Percentiles rank a stretch among this genome's conserved stretches.
Evolutionary conservation across 257 asterid genomes (phyloP).

Genomic region (Apocynum venetum): DNA sequence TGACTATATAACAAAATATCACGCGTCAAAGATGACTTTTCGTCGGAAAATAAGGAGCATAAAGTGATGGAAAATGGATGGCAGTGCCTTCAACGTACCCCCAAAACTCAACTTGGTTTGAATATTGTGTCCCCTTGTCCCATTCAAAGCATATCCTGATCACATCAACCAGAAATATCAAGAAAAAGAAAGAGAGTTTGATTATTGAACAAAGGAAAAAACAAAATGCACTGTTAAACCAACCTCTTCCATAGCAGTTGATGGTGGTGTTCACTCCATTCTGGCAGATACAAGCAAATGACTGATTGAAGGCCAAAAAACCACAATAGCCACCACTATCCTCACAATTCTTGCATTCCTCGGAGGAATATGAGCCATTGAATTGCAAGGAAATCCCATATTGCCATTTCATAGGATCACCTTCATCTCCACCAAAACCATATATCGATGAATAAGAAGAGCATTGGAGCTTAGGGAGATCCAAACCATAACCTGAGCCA

Average conservation of each 20-base stretch:
- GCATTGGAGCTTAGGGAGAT: slow-evolving; percentile 71
- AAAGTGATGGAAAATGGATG: slow-evolving; percentile 13
- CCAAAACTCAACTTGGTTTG: slow-evolving; percentile 44
- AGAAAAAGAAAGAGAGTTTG: background rate
- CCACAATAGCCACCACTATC: slow-evolving; percentile 75
- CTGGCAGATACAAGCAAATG: slow-evolving; percentile 55
- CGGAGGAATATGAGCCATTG: slow-evolving; percentile 29
- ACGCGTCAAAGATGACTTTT: slow-evolving; percentile 25
- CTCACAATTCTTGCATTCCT: slow-evolving; percentile 56
- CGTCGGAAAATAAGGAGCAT: slow-evolving; percentile 21
- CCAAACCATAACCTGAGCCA: slow-evolving; percentile 45
- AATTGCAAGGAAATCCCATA: slow-evolving; percentile 53
- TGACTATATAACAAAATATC: background rate
- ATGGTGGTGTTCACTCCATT: slow-evolving; percentile 53
- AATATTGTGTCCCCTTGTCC: slow-evolving; percentile 41
- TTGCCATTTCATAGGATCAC: slow-evolving; percentile 73
- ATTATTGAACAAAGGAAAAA: background rate
- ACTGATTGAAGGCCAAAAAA: slow-evolving; percentile 35
- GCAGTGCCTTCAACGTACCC: slow-evolving; percentile 37
- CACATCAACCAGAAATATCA: slow-evolving; percentile 30
- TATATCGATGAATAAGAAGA: slow-evolving; percentile 57
- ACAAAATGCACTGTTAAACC: background rate
- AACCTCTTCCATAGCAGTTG: slow-evolving; percentile 71
- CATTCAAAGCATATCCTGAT: slow-evolving; percentile 47
- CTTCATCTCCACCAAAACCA: slow-evolving; percentile 75